These are phyloP conservation scores for Athelia psychrophila DNA, from an alignment of 1,284 basidiomycete species.

Conservation along the genomic window DNA sequence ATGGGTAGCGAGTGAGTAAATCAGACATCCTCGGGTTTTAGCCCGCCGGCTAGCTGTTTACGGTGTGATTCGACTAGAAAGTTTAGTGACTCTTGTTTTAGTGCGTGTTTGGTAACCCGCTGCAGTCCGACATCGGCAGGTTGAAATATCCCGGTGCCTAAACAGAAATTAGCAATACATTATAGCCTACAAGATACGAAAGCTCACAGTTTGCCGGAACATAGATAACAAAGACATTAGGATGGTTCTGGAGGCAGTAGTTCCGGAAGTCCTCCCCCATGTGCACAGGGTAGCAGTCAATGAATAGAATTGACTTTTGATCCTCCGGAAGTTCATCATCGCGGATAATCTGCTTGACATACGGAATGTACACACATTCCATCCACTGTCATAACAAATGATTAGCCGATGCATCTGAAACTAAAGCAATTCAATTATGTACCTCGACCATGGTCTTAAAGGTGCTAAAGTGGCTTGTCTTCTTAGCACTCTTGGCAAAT, in stretches of 20 bases:
- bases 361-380: conserved; percentile 11
- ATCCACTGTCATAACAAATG: conserved; percentile 14
- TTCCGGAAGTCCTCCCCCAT: conserved; percentile 15
- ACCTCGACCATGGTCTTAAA: conserved; percentile 12
- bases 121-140: conserved; percentile 18
- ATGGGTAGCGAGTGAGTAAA: conserved; percentile 12
- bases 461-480: conserved; percentile 17
- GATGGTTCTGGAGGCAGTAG: conserved; percentile 11
- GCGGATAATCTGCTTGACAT: conserved; percentile 7
- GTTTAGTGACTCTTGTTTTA: conserved; percentile 13
- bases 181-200: not conserved
- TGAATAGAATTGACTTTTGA: conserved; percentile 18
- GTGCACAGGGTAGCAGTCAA: conserved; percentile 25
- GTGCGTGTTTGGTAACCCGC: conserved; percentile 13
- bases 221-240: conserved; percentile 18
- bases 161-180: not conserved
- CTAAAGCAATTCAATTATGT: not conserved
- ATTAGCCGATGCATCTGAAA: too few relatives aligned
- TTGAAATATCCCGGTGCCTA: conserved; percentile 6
- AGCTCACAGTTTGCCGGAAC: conserved; percentile 21
- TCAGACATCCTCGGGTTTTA: conserved; percentile 10
- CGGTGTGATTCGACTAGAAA: conserved; percentile 6
- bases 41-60: conserved; percentile 10
- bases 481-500: conserved; percentile 14
- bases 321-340: conserved; percentile 7